Evolutionary conservation across 768 basidiomycete genomes (phyloP), one percentile per base, ranked within the genome.

Genomic region (Mycena amicta): DNA sequence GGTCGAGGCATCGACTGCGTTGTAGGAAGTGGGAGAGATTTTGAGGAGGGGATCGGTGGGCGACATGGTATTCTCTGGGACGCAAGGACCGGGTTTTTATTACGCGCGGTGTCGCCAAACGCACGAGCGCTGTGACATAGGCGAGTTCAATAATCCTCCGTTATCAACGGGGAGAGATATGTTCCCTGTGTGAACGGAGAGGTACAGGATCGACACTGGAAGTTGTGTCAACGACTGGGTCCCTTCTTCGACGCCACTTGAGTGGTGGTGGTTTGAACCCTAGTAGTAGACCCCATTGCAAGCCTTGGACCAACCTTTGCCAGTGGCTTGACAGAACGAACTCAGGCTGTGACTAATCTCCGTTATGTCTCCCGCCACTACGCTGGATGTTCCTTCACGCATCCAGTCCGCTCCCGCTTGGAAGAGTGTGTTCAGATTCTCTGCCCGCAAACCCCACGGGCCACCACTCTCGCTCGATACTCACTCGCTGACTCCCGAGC

Each of bases 401-500:
- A 26, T 68, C 12, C 76, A 74, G 51, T 72, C 72, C 41, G 65
- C 76, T 61, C 68, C 71, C 47, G 68, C 77, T 52, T 92, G 90
- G 90, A 91, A 86, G 73, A 85, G 88, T 22, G 80, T 91, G 60
- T 86, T 92, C 75, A 85, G 89, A 60, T 76, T 91, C 57, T 83
- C 83, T 50, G n/a, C n/a, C n/a, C 87, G 83, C 76, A 90, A 86
- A 73, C 73, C 79, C 30, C 62, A 74, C 62, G 68, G 70, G 37
- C 68, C 83, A 46, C 70, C 81, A 20, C 72, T 86, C 55, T 68
- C 81, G 47, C 73, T 86, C 56, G 83, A 89, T 71, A 81, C 84
- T 59, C 70, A 72, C 61, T 50, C 72, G 55, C 58, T 78, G 13
- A 71, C 72, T 53, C 25, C 56, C 70, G 30, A 74, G 68, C 53